Percentiles rank a stretch among this genome's conserved stretches.
Conservation (phyloP, 371 early-diverging fungal genomes). For the Dipsacomyces acuminosporus region DNA sequence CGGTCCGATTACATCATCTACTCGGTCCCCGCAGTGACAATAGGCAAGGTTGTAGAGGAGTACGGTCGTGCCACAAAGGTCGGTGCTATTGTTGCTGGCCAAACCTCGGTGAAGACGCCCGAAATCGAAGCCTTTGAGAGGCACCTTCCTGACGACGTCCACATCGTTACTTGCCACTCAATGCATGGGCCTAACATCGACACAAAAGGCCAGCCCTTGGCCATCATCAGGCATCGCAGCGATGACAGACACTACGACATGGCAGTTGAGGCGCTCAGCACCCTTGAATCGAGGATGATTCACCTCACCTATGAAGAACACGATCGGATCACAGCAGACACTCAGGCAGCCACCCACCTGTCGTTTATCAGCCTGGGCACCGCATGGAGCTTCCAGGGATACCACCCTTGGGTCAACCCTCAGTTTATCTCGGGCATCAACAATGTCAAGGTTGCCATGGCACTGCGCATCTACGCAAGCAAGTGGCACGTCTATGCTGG, state of each 20-base stretch:
- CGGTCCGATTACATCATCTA: constrained; percentile 87
- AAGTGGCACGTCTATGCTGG: constrained; percentile 98
- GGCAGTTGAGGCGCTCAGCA: constrained; percentile 61
- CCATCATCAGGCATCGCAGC: constrained; percentile 71
- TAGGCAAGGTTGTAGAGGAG: constrained; percentile 69
- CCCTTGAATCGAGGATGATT: constrained; percentile 76
- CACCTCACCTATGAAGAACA: constrained; percentile 78
- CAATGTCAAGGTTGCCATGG: constrained; percentile 90
- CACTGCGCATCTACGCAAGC: constrained; percentile 85
- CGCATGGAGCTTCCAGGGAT: constrained; percentile 80
- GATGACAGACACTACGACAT: constrained; percentile 57
- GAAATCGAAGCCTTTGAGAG: constrained; percentile 86
- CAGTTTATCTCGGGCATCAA: constrained; percentile 90
- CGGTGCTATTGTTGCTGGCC: constrained; percentile 77
- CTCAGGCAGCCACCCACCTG: constrained; percentile 94
- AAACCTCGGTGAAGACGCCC: constrained; percentile 91
- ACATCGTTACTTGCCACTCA: constrained; percentile 91
- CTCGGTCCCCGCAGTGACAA: constrained; percentile 88
- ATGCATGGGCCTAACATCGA: constrained; percentile 92
- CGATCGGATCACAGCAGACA: constrained; percentile 94
- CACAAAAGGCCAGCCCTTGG: constrained; percentile 80
- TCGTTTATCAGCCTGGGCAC: constrained; percentile 93
- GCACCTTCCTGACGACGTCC: constrained; percentile 79
- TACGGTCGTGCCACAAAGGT: constrained; percentile 90
- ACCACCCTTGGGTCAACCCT: constrained; percentile 87